Percentiles rank a stretch among this genome's conserved stretches.
Conservation (phyloP, 495 filamentous ascomycete genomes). For the Tuber microsphaerosporum region DNA sequence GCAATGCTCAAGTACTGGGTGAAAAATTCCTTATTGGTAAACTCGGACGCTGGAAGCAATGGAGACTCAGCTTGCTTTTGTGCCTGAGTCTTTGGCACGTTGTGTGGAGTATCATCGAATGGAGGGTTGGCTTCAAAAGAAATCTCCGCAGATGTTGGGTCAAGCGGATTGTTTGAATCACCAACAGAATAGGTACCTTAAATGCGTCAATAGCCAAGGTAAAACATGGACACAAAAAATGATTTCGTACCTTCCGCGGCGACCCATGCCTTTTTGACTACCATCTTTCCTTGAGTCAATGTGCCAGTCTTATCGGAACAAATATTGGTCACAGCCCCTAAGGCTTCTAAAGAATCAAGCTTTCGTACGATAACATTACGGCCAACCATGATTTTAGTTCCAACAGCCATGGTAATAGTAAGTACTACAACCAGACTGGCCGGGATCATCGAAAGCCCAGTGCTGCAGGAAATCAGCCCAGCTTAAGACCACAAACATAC, state of each 20-base stretch:
- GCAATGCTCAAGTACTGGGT: slow-evolving; percentile 55
- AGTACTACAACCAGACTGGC: slow-evolving; percentile 51
- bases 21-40: slow-evolving; percentile 45
- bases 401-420: slow-evolving; percentile 53
- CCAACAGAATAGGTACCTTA: slow-evolving; percentile 53
- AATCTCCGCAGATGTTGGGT: slow-evolving; percentile 53
- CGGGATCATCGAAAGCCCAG: slow-evolving; percentile 56
- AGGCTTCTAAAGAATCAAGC: slow-evolving; percentile 51
- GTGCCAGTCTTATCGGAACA: slow-evolving; percentile 70
- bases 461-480: slow-evolving; percentile 41
- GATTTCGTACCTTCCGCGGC: slow-evolving; percentile 45
- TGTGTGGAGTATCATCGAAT: slow-evolving; percentile 35
- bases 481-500: neutral
- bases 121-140: slow-evolving; percentile 45
- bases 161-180: slow-evolving; percentile 51
- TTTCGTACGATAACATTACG: slow-evolving; percentile 51
- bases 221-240: neutral
- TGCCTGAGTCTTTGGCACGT: slow-evolving; percentile 37
- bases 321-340: slow-evolving; percentile 64
- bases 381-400: slow-evolving; percentile 50
- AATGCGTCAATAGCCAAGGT: neutral
- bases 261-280: slow-evolving; percentile 52
- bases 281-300: slow-evolving; percentile 61
- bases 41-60: slow-evolving; percentile 44
- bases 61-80: slow-evolving; percentile 20